Conservation (phyloP, 441 rosid genomes). For the Erodium texanum region DNA sequence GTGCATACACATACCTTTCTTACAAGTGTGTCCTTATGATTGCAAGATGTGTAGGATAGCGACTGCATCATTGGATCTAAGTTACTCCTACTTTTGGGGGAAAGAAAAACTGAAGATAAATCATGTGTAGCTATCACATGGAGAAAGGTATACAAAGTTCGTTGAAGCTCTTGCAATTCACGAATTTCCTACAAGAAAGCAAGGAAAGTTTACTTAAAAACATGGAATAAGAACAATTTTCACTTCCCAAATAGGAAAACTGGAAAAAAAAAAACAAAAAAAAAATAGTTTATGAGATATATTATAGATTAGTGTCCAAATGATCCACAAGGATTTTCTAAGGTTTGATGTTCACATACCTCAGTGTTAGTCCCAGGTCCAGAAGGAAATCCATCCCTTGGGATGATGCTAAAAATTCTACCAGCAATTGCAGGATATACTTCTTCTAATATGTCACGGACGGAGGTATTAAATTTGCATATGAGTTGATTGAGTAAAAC, state of each 20-base stretch:
- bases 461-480: constrained; percentile 23
- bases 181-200: constrained; percentile 17
- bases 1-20: constrained; percentile 19
- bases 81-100: constrained; percentile 18
- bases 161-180: constrained; percentile 27
- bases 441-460: constrained; percentile 20
- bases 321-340: no score
- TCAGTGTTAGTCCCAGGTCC: constrained; percentile 23
- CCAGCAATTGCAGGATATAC: constrained; percentile 25
- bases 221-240: no score
- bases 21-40: constrained; percentile 19
- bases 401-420: constrained; percentile 18
- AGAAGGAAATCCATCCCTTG: constrained; percentile 15
- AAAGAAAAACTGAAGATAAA: constrained; percentile 22
- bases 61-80: constrained; percentile 20
- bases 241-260: no score
- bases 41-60: constrained; percentile 21
- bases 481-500: constrained; percentile 24
- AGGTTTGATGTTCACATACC: constrained; percentile 12
- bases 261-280: no score
- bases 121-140: constrained; percentile 22
- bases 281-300: no score
- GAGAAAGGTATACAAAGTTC: constrained; percentile 22
- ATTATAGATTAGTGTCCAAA: no score
- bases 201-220: neutral